These are phyloP conservation scores for Rhizoclosmatium sp. DNA, from an alignment of 192 early-diverging fungal species.

Conservation along the genomic window DNA sequence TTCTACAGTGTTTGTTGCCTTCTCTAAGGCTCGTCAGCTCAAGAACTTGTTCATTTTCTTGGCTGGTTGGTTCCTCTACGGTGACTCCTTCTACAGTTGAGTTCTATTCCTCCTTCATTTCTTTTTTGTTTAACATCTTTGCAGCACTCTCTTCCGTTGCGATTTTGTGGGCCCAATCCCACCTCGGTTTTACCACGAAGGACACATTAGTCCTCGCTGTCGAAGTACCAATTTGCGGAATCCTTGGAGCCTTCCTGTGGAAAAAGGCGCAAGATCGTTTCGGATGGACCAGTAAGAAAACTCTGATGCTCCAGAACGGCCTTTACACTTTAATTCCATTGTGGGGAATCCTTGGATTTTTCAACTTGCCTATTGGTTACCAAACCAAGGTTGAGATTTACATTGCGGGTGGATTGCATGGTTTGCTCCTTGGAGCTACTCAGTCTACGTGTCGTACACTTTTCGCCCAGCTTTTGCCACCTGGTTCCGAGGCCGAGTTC, in stretches of 20 bases:
- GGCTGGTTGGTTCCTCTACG: slow-evolving; percentile 47
- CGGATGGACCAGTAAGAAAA: slow-evolving; percentile 55
- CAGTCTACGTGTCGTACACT: slow-evolving; percentile 63
- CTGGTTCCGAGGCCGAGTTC: slow-evolving; percentile 73
- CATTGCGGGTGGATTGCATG: slow-evolving; percentile 63
- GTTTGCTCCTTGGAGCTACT: slow-evolving; percentile 63
- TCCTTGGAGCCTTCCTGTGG: slow-evolving; percentile 67
- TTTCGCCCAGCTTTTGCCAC: slow-evolving; percentile 70
- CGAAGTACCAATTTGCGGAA: slow-evolving; percentile 61
- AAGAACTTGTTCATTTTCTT: slow-evolving; percentile 35
- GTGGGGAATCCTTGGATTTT: slow-evolving; percentile 71
- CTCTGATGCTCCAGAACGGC: slow-evolving; percentile 57
- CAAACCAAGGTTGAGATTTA: slow-evolving; percentile 63
- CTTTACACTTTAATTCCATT: slow-evolving; percentile 63
- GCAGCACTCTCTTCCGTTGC: slow-evolving; percentile 48
- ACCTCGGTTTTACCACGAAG: slow-evolving; percentile 58
- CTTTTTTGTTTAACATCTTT: no score
- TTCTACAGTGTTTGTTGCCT: neutral
- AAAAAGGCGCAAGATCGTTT: slow-evolving; percentile 55
- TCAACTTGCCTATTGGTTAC: slow-evolving; percentile 58
- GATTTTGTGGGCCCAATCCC: slow-evolving; percentile 66
- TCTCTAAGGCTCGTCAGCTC: neutral
- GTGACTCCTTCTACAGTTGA: slow-evolving; percentile 31
- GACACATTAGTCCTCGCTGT: slow-evolving; percentile 63
- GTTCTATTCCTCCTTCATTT: slow-evolving; percentile 16